Evolutionary conservation across 331 rosid genomes (phyloP).

Genomic region (Malus hybrid): DNA sequence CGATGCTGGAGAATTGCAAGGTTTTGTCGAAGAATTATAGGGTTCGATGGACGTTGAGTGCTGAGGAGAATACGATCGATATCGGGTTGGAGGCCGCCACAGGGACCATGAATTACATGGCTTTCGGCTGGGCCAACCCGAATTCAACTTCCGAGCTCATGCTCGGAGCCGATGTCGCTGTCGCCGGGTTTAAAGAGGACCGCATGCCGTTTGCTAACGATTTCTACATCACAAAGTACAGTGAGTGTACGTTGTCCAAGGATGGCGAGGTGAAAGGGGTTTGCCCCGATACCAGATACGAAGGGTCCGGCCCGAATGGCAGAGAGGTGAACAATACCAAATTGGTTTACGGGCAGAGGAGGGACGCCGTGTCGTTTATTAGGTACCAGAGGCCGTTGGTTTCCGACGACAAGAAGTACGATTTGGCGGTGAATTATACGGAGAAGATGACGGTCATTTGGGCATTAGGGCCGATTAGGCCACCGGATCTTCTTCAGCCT

Average conservation of each 20-base stretch:
- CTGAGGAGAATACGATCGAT: slow-evolving; percentile 44
- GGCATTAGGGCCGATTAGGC: slow-evolving; percentile 71
- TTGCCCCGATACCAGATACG: slow-evolving; percentile 72
- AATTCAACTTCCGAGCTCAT: slow-evolving; percentile 40
- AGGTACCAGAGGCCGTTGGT: slow-evolving; percentile 68
- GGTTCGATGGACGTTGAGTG: slow-evolving; percentile 69
- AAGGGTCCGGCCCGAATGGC: slow-evolving; percentile 34
- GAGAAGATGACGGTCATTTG: slow-evolving; percentile 67
- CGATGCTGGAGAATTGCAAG: slow-evolving; percentile 74
- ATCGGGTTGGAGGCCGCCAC: slow-evolving; percentile 83
- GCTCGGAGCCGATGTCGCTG: slow-evolving; percentile 74
- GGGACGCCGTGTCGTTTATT: slow-evolving; percentile 70
- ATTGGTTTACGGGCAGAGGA: slow-evolving; percentile 69
- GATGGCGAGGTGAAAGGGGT: slow-evolving; percentile 60
- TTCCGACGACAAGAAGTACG: slow-evolving; percentile 46
- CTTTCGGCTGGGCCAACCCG: slow-evolving; percentile 84
- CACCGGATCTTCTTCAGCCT: slow-evolving; percentile 68
- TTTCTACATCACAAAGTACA: slow-evolving; percentile 60
- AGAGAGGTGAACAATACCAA: slow-evolving; percentile 49
- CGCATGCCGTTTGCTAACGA: slow-evolving; percentile 71
- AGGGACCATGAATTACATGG: slow-evolving; percentile 65
- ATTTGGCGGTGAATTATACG: slow-evolving; percentile 44
- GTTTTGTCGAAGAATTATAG: slow-evolving; percentile 47
- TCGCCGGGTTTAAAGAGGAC: slow-evolving; percentile 67
- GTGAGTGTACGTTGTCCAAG: slow-evolving; percentile 46